Evolutionary conservation across 352 stramenopile genomes (phyloP), one percentile per base, ranked within the genome.

Genomic region (Thraustochytrium aureum): DNA sequence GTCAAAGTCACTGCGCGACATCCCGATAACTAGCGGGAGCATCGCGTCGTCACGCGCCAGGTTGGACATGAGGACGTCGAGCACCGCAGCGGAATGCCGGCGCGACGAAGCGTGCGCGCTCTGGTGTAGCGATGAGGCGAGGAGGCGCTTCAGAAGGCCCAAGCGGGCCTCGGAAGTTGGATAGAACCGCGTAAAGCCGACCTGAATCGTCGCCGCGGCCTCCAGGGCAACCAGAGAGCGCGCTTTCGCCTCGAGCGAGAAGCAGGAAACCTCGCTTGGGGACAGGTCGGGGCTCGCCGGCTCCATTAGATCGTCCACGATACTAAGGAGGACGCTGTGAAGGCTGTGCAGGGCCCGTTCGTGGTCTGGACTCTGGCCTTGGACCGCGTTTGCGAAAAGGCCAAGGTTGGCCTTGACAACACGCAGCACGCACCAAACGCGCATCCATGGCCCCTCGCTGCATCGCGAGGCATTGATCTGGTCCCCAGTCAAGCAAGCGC

Each of bases 31-130:
- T 17, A 79, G 52, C 0, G 69, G 69, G 30, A 65, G 2, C 50
- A 79, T 79, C 10, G 69, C 69, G 37, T 79, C 69, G 32, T 79
- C 69, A 14, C 69, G 37, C 12, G 69, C 69, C 12, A 79, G 69
- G 41, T 79, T 79, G 39, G 12, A 54, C 69, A 79, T 79, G 50
- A 79, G 69, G 33, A 79, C 56, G 59, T 79, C 69, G 5, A 79
- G 69, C n/a, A 79, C 69, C 7, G 37, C 26, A 32, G 33, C 37
- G 22, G 33, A 30, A 56, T 56, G 47, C 17, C 26, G 17, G 17
- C 47, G 17, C 26, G 17, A 17, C 26, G 17, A 22, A 22, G 47
- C 47, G 17, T 26, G 17, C 26, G 47, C 47, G 17, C 17, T 22
- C 17, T 56, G 17, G 7, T 20, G 22, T 3, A 2, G 17, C 10